phyloP scores from a whole-genome alignment of 345 rosid genomes.

The Hibiscus tridactylites region DNA sequence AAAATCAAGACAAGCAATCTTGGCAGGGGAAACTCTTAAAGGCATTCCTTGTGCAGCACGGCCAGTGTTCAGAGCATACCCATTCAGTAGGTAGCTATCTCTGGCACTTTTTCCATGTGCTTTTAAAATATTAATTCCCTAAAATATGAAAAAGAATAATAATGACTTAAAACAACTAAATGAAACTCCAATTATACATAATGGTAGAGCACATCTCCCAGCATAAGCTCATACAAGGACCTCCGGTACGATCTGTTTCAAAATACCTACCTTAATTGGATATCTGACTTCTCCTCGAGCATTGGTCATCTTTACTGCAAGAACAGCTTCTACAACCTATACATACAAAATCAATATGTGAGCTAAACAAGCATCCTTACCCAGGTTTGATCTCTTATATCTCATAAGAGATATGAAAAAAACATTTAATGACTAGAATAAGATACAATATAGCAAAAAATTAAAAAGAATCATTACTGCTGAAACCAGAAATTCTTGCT shows the following conservation, averaged over 20 bases:
- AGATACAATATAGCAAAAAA: not conserved
- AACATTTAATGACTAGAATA: not conserved
- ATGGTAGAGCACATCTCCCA: not conserved
- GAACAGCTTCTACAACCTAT: slow-evolving; percentile 86
- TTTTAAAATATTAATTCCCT: slow-evolving; percentile 88
- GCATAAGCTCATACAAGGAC: not conserved
- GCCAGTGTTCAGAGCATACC: slow-evolving; percentile 86
- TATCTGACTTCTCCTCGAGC: slow-evolving; percentile 83
- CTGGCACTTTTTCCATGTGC: slow-evolving; percentile 95
- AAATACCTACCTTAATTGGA: slow-evolving; percentile 74
- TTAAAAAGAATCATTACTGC: not conserved
- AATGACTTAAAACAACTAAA: not conserved
- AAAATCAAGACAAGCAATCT: slow-evolving; percentile 90
- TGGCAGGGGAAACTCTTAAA: slow-evolving; percentile 76
- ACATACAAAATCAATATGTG: slow-evolving; percentile 7
- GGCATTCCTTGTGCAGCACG: slow-evolving; percentile 99
- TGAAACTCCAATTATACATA: not conserved
- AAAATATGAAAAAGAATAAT: slow-evolving; percentile 7
- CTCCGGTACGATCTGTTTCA: not conserved
- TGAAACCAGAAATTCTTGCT: not conserved
- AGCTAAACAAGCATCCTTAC: not conserved
- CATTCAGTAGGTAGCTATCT: slow-evolving; percentile 84
- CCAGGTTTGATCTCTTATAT: not conserved
- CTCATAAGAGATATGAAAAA: not conserved
- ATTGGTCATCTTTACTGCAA: slow-evolving; percentile 81